phyloP scores from a whole-genome alignment of 176 grass and related monocot species.

The Saccharum spontaneum region DNA sequence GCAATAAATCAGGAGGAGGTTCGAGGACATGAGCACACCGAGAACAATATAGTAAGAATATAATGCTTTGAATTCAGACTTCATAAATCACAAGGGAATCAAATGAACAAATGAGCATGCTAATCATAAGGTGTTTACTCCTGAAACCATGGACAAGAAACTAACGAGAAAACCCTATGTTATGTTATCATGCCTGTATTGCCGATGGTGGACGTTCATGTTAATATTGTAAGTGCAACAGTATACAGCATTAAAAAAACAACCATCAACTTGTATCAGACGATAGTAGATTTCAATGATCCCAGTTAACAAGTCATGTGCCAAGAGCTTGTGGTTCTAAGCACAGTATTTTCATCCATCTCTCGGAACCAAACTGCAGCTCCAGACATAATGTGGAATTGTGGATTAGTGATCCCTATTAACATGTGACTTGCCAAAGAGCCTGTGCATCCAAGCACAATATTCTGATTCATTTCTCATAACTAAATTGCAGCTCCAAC shows the following conservation, averaged over 20 bases:
- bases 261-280: constrained; percentile 12
- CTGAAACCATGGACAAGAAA: constrained; percentile 12
- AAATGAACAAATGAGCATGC: background rate
- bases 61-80: constrained; percentile 31
- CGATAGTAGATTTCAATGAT: background rate
- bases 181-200: constrained; percentile 12
- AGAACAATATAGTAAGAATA: constrained; percentile 10
- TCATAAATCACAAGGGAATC: constrained; percentile 29
- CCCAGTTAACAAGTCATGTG: background rate
- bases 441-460: constrained; percentile 15
- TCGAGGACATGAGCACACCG: constrained; percentile 7
- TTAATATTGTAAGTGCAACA: background rate
- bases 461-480: background rate
- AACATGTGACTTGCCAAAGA: background rate
- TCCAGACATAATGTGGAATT: constrained; percentile 7
- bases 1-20: constrained; percentile 30
- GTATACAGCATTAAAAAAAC: background rate
- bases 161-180: background rate
- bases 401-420: background rate
- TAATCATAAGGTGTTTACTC: constrained; percentile 7
- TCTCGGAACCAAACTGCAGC: constrained; percentile 19
- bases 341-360: constrained; percentile 15
- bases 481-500: constrained; percentile 25
- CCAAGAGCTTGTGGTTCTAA: background rate
- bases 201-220: background rate